A percentile compares a stretch with the other conserved stretches of the same genome.
phyloP scores from a whole-genome alignment of 106 monocot species.

The Gastrodia elata region DNA sequence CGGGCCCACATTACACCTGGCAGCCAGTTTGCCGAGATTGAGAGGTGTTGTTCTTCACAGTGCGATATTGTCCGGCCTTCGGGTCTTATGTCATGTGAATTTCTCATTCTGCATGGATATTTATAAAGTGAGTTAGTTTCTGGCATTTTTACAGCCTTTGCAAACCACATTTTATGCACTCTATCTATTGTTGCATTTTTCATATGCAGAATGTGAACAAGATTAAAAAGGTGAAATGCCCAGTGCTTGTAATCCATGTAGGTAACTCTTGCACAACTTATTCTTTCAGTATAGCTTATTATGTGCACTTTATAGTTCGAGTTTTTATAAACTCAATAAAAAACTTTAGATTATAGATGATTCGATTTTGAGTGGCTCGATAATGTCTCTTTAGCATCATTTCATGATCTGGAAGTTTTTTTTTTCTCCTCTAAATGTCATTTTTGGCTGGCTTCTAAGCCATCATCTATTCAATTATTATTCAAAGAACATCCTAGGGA shows the following conservation, averaged over 20 bases:
- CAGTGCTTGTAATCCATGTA: slow-evolving; percentile 91
- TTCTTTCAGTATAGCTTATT: no score
- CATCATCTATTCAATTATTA: neutral
- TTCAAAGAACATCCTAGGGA: no score
- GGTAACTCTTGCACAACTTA: slow-evolving; percentile 13
- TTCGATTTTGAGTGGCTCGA: no score
- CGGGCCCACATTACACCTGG: slow-evolving; percentile 78
- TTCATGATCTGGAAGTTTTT: no score
- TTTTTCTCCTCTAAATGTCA: no score
- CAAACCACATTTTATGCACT: neutral
- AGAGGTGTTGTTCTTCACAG: slow-evolving; percentile 77
- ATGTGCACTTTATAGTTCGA: no score
- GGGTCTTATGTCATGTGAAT: slow-evolving; percentile 71
- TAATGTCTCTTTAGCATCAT: no score
- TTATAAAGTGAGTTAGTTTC: slow-evolving; percentile 66
- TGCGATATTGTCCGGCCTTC: slow-evolving; percentile 71
- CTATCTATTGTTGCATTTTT: neutral
- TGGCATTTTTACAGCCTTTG: neutral
- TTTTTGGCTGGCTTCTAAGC: no score
- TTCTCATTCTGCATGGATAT: slow-evolving; percentile 76
- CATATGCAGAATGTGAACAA: slow-evolving; percentile 71
- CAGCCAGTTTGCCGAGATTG: slow-evolving; percentile 60
- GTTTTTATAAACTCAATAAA: no score
- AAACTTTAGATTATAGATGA: no score
- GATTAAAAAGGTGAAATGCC: slow-evolving; percentile 84